phyloP scores from a whole-genome alignment of 1,139 yeast genomes.

The Kluyveromyces marxianus region DNA sequence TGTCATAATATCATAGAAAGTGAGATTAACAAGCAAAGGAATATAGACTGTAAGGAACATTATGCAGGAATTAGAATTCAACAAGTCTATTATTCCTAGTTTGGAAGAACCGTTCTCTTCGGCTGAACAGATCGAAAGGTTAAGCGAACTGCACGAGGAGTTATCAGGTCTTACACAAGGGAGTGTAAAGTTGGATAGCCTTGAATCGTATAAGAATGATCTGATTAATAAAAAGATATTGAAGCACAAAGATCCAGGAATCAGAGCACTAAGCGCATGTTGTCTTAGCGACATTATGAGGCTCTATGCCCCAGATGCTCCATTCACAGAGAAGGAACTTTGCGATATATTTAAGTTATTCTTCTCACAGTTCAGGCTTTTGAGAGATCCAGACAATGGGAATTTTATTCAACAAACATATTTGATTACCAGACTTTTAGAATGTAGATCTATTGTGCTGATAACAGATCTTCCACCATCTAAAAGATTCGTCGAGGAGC shows the following conservation, averaged over 20 bases:
- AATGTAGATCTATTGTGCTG: conserved; percentile 70
- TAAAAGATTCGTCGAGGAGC: conserved; percentile 42
- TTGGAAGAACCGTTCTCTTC: conserved; percentile 49
- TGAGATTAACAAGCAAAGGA: too few relatives aligned
- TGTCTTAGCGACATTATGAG: conserved; percentile 71
- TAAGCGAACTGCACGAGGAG: conserved; percentile 48
- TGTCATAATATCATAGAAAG: too few relatives aligned
- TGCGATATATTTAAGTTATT: conserved; percentile 57
- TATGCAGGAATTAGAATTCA: conserved; percentile 32
- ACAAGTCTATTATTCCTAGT: conserved; percentile 46
- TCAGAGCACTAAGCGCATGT: conserved; percentile 66
- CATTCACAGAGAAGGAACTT: conserved; percentile 60
- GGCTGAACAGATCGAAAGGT: conserved; percentile 45
- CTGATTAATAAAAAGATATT: conserved; percentile 53
- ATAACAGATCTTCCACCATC: conserved; percentile 69
- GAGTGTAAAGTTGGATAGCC: conserved; percentile 38
- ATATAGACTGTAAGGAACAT: background rate
- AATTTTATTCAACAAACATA: conserved; percentile 62
- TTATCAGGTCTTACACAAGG: conserved; percentile 58
- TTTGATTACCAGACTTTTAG: conserved; percentile 62
- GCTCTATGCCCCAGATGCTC: conserved; percentile 86
- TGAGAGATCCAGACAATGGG: conserved; percentile 54
- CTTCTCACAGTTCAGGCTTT: conserved; percentile 51
- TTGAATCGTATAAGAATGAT: conserved; percentile 43
- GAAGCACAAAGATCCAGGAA: conserved; percentile 57